Percentiles rank a stretch among this genome's conserved stretches.
Evolutionary conservation across 768 basidiomycete species (phyloP).

Genomic region (Tephrocybe sp.): DNA sequence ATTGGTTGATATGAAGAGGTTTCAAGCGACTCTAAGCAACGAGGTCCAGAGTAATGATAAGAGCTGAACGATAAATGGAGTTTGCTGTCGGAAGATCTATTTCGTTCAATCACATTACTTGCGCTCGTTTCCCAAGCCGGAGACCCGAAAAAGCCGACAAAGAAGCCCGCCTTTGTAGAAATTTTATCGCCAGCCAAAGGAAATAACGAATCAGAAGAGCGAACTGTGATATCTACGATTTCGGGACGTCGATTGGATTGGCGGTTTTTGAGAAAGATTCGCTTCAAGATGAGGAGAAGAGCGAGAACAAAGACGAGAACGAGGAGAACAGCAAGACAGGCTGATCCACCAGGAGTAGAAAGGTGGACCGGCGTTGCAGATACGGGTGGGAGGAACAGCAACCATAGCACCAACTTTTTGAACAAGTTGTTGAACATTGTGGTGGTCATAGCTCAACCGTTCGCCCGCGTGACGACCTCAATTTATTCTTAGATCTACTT

Average conservation of each 20-base stretch:
- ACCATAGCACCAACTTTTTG: slow-evolving; percentile 8
- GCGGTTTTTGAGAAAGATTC: slow-evolving; percentile 27
- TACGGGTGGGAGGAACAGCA: not conserved
- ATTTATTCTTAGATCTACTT: slow-evolving; percentile 1
- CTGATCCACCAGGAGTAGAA: slow-evolving; percentile 16
- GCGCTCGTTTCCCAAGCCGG: slow-evolving; percentile 42
- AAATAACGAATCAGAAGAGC: slow-evolving; percentile 19
- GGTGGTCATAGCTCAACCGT: slow-evolving; percentile 3
- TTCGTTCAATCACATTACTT: slow-evolving; percentile 15
- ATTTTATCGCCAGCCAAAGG: slow-evolving; percentile 4
- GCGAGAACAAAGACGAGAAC: slow-evolving; percentile 21
- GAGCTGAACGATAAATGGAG: slow-evolving; percentile 18
- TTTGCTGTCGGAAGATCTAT: slow-evolving; percentile 17
- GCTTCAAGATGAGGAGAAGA: slow-evolving; percentile 26
- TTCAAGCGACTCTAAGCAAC: slow-evolving; percentile 6
- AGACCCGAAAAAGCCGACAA: slow-evolving; percentile 44
- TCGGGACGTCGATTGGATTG: slow-evolving; percentile 11
- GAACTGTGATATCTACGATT: slow-evolving; percentile 12
- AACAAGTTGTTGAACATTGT: slow-evolving; percentile 3
- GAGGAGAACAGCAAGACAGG: slow-evolving; percentile 26
- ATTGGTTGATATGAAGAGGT: slow-evolving; percentile 1
- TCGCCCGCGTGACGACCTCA: not conserved
- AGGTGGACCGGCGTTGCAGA: slow-evolving; percentile 14
- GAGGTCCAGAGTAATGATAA: slow-evolving; percentile 18
- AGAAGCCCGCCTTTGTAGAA: slow-evolving; percentile 30